Evolutionary conservation across 768 basidiomycete genomes (phyloP).

Genomic region (Leccinum obscurum): DNA sequence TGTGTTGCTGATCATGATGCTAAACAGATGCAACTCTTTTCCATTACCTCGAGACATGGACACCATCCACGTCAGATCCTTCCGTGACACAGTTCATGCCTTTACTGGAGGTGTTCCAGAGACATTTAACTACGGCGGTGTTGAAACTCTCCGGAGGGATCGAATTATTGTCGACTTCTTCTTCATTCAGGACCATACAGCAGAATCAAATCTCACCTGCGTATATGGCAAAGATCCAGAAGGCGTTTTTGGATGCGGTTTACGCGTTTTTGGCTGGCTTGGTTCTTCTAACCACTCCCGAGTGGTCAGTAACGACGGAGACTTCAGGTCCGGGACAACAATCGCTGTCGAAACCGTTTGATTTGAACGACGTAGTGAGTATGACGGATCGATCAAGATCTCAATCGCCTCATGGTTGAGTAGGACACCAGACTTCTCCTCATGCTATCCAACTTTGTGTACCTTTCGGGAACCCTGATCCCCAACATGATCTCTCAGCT

Average conservation of each 20-base stretch:
- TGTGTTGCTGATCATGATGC: constrained; percentile 7
- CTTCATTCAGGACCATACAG: constrained; percentile 50
- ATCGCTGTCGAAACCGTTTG: constrained; percentile 39
- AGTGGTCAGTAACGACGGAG: constrained; percentile 42
- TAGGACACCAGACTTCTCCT: constrained; percentile 87
- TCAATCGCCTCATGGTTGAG: constrained; percentile 3
- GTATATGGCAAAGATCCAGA: constrained; percentile 73
- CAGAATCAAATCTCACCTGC: constrained; percentile 63
- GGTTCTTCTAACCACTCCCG: constrained; percentile 74
- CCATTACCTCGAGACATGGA: constrained; percentile 87
- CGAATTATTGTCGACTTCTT: constrained; percentile 50
- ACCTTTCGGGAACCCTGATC: constrained; percentile 68
- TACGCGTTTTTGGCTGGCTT: constrained; percentile 88
- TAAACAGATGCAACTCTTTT: constrained; percentile 76
- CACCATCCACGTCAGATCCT: constrained; percentile 56
- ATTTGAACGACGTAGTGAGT: constrained; percentile 64
- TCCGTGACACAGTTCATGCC: constrained; percentile 73
- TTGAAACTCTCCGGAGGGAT: constrained; percentile 82
- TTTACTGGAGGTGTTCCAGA: constrained; percentile 81
- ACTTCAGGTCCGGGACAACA: constrained; percentile 10
- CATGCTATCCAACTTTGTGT: constrained; percentile 85
- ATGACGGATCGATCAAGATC: background rate
- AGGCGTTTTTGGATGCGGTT: constrained; percentile 81
- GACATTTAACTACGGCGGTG: constrained; percentile 70
- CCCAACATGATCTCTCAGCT: constrained; percentile 81